Percentiles rank a stretch among this genome's conserved stretches.
Conservation (phyloP, 768 basidiomycete species). For the Clitopilus passeckerianus region DNA sequence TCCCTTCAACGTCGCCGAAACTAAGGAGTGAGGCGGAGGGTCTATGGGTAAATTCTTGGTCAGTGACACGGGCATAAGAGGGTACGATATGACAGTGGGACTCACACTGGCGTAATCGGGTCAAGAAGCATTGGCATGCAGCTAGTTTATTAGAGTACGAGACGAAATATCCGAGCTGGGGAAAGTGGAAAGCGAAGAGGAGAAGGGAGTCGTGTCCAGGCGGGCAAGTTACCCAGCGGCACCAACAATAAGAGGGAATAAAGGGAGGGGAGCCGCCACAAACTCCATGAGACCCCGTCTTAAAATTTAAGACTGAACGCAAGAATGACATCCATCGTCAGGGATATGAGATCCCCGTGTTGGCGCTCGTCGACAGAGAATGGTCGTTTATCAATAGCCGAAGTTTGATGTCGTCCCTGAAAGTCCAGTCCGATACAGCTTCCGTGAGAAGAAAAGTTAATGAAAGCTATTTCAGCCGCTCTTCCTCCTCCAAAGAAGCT, state of each 20-base stretch:
- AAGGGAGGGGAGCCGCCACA: neutral
- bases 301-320: neutral
- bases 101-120: neutral
- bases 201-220: neutral
- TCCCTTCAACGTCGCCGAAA: neutral
- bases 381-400: neutral
- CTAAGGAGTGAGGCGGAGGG: no score
- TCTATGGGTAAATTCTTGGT: no score
- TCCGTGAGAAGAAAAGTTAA: neutral
- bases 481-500: neutral
- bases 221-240: neutral
- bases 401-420: neutral
- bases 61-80: no score
- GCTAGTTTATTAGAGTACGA: neutral
- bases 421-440: neutral
- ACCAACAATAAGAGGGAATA: neutral
- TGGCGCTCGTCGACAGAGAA: neutral
- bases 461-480: neutral
- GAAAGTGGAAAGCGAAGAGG: neutral
- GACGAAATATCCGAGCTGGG: neutral
- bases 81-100: neutral
- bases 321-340: neutral
- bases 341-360: slow-evolving; percentile 1
- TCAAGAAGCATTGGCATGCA: neutral
- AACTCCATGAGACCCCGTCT: neutral